Conservation (phyloP, 306 rosid genomes). For the Prunus persica region DNA sequence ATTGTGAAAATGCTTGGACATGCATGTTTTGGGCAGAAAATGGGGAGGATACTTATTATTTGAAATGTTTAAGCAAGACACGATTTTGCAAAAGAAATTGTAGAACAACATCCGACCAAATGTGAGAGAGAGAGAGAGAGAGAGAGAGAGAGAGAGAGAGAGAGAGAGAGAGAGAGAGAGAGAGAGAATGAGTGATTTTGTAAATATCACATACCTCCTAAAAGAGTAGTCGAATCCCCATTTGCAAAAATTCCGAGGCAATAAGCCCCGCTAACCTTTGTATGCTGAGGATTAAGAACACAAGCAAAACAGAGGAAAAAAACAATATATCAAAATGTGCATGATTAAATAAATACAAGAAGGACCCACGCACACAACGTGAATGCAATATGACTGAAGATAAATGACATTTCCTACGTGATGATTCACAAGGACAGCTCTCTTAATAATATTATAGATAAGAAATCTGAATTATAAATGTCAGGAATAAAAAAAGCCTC, state of each 20-base stretch:
- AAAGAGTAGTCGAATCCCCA: conserved; percentile 47
- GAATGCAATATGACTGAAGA: not conserved
- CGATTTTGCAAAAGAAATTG: not conserved
- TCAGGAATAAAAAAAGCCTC: not conserved
- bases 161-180: not conserved
- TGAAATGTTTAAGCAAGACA: not conserved
- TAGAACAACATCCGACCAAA: not conserved
- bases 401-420: not conserved
- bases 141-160: not conserved
- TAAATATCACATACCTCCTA: conserved; percentile 38
- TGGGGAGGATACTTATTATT: not conserved
- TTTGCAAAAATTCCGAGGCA: conserved; percentile 49
- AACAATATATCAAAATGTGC: not conserved
- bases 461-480: not conserved
- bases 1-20: not conserved
- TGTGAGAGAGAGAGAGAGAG: not conserved
- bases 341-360: not conserved
- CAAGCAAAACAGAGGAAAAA: not conserved
- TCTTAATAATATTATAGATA: not conserved
- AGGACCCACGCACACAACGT: not conserved
- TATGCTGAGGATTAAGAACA: conserved; percentile 31
- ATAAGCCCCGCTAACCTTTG: conserved; percentile 48
- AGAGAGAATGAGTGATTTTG: not conserved
- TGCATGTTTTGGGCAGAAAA: not conserved
- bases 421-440: not conserved